Conservation (phyloP, 2,329 filamentous ascomycete genomes). For the Pseudophaeomoniella oleicola region DNA sequence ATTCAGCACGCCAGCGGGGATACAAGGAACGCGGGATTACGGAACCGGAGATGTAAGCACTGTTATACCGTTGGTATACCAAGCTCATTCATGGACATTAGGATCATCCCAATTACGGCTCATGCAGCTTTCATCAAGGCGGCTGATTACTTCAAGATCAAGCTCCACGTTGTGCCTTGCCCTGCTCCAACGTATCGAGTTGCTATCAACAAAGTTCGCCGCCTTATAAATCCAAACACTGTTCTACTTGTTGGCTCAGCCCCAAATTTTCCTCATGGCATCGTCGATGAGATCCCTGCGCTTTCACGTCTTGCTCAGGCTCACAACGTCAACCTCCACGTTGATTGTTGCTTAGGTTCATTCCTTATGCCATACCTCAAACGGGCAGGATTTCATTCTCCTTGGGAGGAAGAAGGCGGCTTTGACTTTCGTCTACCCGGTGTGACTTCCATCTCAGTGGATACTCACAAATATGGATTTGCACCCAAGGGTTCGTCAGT, state of each 20-base stretch:
- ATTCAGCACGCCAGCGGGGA: constrained; percentile 80
- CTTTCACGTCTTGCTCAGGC: constrained; percentile 71
- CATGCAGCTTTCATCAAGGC: constrained; percentile 97
- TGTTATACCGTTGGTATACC: constrained; percentile 2
- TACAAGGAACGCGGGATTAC: constrained; percentile 73
- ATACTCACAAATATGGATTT: constrained; percentile 98
- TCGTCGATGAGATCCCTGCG: constrained; percentile 83
- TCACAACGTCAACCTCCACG: constrained; percentile 74
- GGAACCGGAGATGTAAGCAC: constrained; percentile 77
- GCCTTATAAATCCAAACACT: constrained; percentile 88
- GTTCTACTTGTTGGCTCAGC: constrained; percentile 85
- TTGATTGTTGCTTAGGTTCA: constrained; percentile 93
- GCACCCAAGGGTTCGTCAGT: constrained; percentile 95
- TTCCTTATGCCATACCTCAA: constrained; percentile 88
- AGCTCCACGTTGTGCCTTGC: constrained; percentile 74
- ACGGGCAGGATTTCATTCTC: constrained; percentile 64
- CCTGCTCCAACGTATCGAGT: constrained; percentile 78
- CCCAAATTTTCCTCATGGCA: constrained; percentile 95
- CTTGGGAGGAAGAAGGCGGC: constrained; percentile 50
- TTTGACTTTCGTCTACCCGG: constrained; percentile 93
- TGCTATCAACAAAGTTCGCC: constrained; percentile 59
- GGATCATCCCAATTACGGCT: constrained; percentile 85
- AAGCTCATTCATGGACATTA: constrained; percentile 21
- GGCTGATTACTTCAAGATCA: constrained; percentile 91
- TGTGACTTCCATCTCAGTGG: constrained; percentile 88